These are phyloP conservation scores for Boletus sp. DNA, from an alignment of 768 basidiomycete genomes.

Conservation along the genomic window DNA sequence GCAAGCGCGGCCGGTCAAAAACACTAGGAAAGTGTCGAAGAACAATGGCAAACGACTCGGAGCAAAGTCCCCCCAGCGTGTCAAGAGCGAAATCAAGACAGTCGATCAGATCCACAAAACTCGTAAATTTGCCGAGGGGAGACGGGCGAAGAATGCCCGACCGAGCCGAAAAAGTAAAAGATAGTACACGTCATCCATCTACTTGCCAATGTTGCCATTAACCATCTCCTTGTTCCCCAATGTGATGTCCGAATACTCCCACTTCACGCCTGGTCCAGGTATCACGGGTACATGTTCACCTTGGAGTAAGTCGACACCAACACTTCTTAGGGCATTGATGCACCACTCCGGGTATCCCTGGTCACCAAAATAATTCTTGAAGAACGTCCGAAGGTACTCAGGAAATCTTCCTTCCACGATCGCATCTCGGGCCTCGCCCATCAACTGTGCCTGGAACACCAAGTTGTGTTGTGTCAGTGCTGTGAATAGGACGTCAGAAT, in stretches of 20 bases:
- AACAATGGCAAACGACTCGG: constrained; percentile 43
- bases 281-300: constrained; percentile 48
- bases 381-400: constrained; percentile 71
- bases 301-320: constrained; percentile 79
- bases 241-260: constrained; percentile 65
- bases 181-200: constrained; percentile 15
- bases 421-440: constrained; percentile 81
- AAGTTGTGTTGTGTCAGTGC: constrained; percentile 82
- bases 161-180: constrained; percentile 42
- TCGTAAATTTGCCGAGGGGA: constrained; percentile 61
- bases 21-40: constrained; percentile 30
- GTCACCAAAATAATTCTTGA: constrained; percentile 71
- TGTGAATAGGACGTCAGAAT: constrained; percentile 30
- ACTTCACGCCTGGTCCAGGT: constrained; percentile 64
- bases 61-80: constrained; percentile 57
- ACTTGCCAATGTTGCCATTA: background rate
- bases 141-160: constrained; percentile 78
- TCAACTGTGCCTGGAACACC: constrained; percentile 80
- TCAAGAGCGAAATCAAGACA: constrained; percentile 82
- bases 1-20: constrained; percentile 16
- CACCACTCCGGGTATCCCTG: constrained; percentile 87
- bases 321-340: constrained; percentile 75
- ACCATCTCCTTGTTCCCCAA: constrained; percentile 9
- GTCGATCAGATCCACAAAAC: constrained; percentile 83
- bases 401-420: constrained; percentile 79